phyloP scores from a whole-genome alignment of 2,329 filamentous ascomycete species.

The Sclerotiophoma versabilis region DNA sequence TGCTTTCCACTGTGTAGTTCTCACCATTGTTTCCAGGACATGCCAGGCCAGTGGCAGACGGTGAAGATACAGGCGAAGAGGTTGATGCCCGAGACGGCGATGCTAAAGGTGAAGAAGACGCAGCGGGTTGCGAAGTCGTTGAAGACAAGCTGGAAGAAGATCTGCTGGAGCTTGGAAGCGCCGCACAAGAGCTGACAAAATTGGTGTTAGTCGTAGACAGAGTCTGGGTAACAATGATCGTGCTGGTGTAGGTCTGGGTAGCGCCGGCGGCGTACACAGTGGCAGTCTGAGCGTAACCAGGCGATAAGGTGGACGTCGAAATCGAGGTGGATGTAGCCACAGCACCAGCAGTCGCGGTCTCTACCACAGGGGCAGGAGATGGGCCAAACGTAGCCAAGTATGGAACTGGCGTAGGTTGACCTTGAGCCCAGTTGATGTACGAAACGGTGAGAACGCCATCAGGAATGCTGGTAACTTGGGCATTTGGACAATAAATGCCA shows the following conservation, averaged over 20 bases:
- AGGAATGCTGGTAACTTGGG: constrained; percentile 5
- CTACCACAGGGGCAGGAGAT: constrained; percentile 2
- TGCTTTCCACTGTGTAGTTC: background rate
- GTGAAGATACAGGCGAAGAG: background rate
- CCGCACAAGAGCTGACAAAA: constrained; percentile 7
- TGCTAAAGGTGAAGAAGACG: background rate
- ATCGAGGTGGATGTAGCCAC: constrained; percentile 3
- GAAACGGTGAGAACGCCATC: constrained; percentile 9
- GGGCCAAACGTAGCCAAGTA: constrained; percentile 4
- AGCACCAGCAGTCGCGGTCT: background rate
- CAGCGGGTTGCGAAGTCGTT: no score
- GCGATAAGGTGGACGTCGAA: background rate
- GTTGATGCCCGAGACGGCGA: background rate
- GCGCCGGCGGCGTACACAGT: constrained; percentile 1
- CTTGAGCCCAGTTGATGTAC: background rate
- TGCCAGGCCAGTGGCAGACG: background rate
- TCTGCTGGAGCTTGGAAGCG: background rate
- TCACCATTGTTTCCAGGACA: background rate
- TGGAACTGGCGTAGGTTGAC: constrained; percentile 6
- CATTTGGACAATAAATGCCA: constrained; percentile 4
- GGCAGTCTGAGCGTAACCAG: background rate
- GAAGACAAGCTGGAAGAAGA: background rate
- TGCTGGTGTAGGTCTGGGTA: constrained; percentile 5
- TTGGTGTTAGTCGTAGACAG: constrained; percentile 6
- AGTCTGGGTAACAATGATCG: constrained; percentile 2